Percentiles rank a stretch among this genome's conserved stretches.
Conservation (phyloP, 2,329 filamentous ascomycete genomes). For the Aspergillus aculeatus region DNA sequence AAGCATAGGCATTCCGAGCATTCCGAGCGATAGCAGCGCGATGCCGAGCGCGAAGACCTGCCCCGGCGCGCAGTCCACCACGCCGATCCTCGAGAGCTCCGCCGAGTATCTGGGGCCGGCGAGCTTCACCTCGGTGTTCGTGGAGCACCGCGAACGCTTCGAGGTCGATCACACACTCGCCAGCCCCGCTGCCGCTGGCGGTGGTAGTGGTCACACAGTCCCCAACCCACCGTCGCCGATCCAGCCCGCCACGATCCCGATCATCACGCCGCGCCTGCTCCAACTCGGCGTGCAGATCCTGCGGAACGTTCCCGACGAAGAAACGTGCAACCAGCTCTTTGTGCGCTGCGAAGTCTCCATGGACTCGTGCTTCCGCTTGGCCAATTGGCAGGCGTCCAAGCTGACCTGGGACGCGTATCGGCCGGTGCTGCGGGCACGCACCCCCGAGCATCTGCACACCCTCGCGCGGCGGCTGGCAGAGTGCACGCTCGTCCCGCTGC, state of each 20-base stretch:
- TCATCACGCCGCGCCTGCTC: background rate
- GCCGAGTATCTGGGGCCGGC: slow-evolving; percentile 7
- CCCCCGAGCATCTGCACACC: background rate
- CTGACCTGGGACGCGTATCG: slow-evolving; percentile 1
- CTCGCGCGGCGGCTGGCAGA: background rate
- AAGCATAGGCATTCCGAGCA: background rate
- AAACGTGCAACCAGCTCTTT: background rate
- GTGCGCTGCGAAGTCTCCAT: background rate
- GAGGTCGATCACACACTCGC: background rate
- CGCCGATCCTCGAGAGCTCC: slow-evolving; percentile 1
- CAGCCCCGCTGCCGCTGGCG: background rate
- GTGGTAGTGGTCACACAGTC: background rate
- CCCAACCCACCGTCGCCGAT: background rate
- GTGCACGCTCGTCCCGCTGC: background rate
- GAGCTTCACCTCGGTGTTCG: slow-evolving; percentile 6
- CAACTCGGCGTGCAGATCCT: slow-evolving; percentile 1
- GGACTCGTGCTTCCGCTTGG: slow-evolving; percentile 1
- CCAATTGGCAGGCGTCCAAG: background rate
- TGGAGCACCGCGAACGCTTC: slow-evolving; percentile 6
- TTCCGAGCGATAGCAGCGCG: background rate
- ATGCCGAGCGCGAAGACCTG: background rate
- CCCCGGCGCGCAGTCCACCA: background rate
- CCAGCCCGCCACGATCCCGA: background rate
- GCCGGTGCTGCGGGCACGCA: background rate
- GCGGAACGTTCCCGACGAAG: slow-evolving; percentile 1